Conservation (phyloP, 768 basidiomycete genomes). For the Cubamyces lactineus region DNA sequence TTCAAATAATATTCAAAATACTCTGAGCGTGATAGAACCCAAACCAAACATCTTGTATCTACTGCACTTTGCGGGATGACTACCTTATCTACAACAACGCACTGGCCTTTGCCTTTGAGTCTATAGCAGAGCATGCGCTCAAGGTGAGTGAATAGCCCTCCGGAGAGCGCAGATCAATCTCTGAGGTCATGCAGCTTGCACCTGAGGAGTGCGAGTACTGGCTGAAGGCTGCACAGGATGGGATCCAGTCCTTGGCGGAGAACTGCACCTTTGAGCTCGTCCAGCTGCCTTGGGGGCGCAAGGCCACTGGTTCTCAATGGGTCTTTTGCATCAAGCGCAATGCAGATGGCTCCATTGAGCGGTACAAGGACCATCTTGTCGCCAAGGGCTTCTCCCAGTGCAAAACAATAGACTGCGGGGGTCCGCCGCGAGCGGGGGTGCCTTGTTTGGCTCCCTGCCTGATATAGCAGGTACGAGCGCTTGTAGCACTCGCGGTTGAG, state of each 20-base stretch:
- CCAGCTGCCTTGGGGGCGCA: conserved; percentile 34
- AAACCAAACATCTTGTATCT: too few relatives aligned
- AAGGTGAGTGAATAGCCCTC: conserved; percentile 15
- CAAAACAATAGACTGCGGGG: too few relatives aligned
- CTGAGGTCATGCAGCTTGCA: conserved; percentile 10
- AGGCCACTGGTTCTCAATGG: conserved; percentile 39
- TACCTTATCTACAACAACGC: conserved; percentile 13
- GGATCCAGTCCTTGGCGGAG: conserved; percentile 27
- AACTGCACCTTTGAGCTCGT: conserved; percentile 38
- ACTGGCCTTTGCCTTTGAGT: conserved; percentile 16
- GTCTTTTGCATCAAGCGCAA: conserved; percentile 45
- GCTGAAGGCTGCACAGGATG: conserved; percentile 25
- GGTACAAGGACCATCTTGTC: conserved; percentile 44
- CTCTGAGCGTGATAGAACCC: too few relatives aligned
- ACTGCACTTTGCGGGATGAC: conserved; percentile 1
- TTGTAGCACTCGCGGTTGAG: too few relatives aligned
- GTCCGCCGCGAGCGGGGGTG: too few relatives aligned
- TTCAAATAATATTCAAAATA: too few relatives aligned
- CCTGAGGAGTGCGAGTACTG: conserved; percentile 19
- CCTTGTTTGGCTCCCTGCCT: too few relatives aligned
- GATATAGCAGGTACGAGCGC: too few relatives aligned
- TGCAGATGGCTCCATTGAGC: conserved; percentile 37
- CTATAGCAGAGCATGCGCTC: conserved; percentile 4
- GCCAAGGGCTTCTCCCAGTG: conserved; percentile 39
- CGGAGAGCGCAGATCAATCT: conserved; percentile 11